Evolutionary conservation across 1,284 basidiomycete species (phyloP).

Genomic region (Coniferiporia weirii): DNA sequence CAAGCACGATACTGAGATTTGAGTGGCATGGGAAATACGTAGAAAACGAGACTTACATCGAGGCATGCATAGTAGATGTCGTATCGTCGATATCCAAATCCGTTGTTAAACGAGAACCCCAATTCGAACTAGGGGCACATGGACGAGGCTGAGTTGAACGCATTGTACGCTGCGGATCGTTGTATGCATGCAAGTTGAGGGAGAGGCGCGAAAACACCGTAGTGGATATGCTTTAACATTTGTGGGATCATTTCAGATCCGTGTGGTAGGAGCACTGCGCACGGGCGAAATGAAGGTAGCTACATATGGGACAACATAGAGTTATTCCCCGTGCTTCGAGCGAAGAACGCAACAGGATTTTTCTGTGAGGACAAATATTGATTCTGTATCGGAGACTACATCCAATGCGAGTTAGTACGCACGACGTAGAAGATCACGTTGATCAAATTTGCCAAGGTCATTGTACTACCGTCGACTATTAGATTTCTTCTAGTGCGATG

Average conservation of each 20-base stretch:
- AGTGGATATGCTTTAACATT: not conserved
- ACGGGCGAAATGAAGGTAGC: not conserved
- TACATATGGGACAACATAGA: conserved; percentile 14
- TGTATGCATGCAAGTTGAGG: conserved; percentile 12
- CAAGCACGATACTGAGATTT: too few relatives aligned
- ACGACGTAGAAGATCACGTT: conserved; percentile 3
- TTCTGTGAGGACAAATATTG: not conserved
- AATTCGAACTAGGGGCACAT: too few relatives aligned
- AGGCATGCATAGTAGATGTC: too few relatives aligned
- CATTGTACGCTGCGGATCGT: not conserved
- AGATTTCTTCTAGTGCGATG: not conserved
- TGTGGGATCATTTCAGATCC: not conserved
- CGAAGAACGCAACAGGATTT: not conserved
- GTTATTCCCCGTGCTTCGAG: conserved; percentile 14
- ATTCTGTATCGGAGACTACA: not conserved
- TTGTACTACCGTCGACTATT: not conserved
- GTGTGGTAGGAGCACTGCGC: not conserved
- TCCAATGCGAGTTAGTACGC: not conserved
- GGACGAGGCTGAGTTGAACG: too few relatives aligned
- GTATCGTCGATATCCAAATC: too few relatives aligned
- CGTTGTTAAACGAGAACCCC: too few relatives aligned
- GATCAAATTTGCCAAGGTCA: conserved; percentile 2
- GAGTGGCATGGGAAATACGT: too few relatives aligned
- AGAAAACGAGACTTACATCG: too few relatives aligned
- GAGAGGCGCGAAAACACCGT: conserved; percentile 15